phyloP scores from a whole-genome alignment of 2,329 filamentous ascomycete species.

The Scedosporium aurantiacum region DNA sequence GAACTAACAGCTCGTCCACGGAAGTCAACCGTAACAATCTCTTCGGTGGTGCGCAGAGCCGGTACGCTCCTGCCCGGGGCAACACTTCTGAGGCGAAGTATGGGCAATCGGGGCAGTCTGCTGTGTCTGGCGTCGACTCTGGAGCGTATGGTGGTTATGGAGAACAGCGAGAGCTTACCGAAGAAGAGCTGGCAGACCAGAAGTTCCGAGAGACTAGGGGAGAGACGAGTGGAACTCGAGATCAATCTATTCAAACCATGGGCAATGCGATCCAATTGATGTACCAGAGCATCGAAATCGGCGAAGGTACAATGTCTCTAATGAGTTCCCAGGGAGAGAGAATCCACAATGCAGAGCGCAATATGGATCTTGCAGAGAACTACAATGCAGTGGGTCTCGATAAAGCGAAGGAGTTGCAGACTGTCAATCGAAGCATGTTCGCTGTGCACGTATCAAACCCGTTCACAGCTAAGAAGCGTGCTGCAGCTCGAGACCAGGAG shows the following conservation, averaged over 20 bases:
- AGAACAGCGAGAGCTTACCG: slow-evolving; percentile 67
- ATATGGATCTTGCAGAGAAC: slow-evolving; percentile 68
- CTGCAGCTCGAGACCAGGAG: slow-evolving; percentile 52
- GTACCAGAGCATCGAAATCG: slow-evolving; percentile 27
- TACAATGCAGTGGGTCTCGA: slow-evolving; percentile 69
- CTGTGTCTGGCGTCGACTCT: neutral
- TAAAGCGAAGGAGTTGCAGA: slow-evolving; percentile 73
- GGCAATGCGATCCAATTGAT: slow-evolving; percentile 27
- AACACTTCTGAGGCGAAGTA: neutral
- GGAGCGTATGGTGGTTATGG: slow-evolving; percentile 44
- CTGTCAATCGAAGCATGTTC: slow-evolving; percentile 83
- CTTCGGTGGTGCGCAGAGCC: slow-evolving; percentile 45
- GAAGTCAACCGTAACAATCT: slow-evolving; percentile 50
- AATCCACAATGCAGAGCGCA: slow-evolving; percentile 71
- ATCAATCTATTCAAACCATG: slow-evolving; percentile 33
- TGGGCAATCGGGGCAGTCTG: neutral
- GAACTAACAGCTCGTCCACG: neutral
- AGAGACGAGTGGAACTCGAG: slow-evolving; percentile 44
- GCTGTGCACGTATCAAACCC: slow-evolving; percentile 68
- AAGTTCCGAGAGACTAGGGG: slow-evolving; percentile 51
- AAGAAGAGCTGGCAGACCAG: slow-evolving; percentile 63
- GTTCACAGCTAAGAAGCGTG: slow-evolving; percentile 60
- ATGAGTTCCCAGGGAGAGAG: slow-evolving; percentile 71
- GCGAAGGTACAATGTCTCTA: slow-evolving; percentile 21
- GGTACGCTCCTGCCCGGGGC: slow-evolving; percentile 29